Base-by-base conservation (phyloP, 2,329 filamentous ascomycete genomes). In the Ophiocordyceps camponoti-leonardi region DNA sequence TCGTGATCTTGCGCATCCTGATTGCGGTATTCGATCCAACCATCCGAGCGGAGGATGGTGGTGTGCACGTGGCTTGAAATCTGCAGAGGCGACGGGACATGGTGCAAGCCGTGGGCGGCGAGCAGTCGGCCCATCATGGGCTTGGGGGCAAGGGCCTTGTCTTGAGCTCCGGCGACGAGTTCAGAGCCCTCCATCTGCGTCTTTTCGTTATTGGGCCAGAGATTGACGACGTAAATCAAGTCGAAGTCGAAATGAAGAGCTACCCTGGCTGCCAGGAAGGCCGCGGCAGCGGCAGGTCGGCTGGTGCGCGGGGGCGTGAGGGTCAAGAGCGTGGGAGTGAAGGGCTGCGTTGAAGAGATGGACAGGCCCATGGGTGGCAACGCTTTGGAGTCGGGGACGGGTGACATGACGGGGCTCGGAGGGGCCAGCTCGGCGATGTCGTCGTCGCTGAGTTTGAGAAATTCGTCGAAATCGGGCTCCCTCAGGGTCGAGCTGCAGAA, bases 161-260 rank as follows among this genome's bases (percentile, higher is more conserved):
- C 50, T 7, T 47, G 48, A 13, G 46, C 40, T 11, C 49, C 44
- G 37, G 44, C 47, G 30, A 45, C 19, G 12, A 48, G 26, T 7
- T 46, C 39, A n/a, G n/a, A n/a, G n/a, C n/a, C n/a, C n/a, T 46
- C 49, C 16, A 47, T 39, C 5, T 42, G 44, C 46, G 28, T 28
- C 44, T 48, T 16, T 50, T 49, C 30, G 43, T 50, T 47, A 20
- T 58, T 56, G 20, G 74, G 73, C 73, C 74, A 77, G 14, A 78
- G 59, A 49, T 72, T 76, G 49, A 77, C 68, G 28, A 78, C 67
- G 50, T 78, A 79, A 13, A 77, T 64, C 22, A 78, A 61, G 50
- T 76, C 71, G 45, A 79, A 76, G 45, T 72, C 65, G 55, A 75
- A 75, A 45, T 68, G 67, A 4, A 62, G 65, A 6, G 75, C 74